Percentiles rank a stretch among this genome's conserved stretches.
Conservation (phyloP, 306 rosid species). For the Quillaja saponaria region DNA sequence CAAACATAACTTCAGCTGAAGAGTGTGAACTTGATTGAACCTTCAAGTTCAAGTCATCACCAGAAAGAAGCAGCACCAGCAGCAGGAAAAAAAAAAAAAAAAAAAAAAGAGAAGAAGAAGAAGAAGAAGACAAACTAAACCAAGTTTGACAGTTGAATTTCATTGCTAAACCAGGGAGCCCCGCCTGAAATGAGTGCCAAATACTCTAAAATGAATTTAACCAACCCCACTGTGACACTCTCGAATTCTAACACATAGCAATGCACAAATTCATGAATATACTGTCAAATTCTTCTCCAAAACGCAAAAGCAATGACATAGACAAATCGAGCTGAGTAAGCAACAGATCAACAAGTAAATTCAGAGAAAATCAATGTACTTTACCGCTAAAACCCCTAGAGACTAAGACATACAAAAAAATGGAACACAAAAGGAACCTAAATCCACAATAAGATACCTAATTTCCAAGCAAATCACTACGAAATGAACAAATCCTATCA, state of each 20-base stretch:
- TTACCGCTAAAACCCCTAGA: constrained; percentile 59
- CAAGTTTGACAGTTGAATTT: constrained; percentile 18
- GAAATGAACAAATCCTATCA: constrained; percentile 45
- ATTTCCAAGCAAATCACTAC: constrained; percentile 38
- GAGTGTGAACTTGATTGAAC: constrained; percentile 18
- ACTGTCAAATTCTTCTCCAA: constrained; percentile 31
- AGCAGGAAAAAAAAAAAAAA: no score
- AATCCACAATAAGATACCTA: constrained; percentile 53
- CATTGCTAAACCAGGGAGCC: constrained; percentile 21
- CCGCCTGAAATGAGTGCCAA: constrained; percentile 31
- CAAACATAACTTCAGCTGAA: constrained; percentile 10
- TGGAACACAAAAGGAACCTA: constrained; percentile 36
- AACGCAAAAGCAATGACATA: constrained; percentile 32
- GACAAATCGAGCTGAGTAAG: constrained; percentile 34
- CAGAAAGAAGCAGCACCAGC: no score
- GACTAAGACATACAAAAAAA: constrained; percentile 45
- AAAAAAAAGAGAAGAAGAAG: background rate
- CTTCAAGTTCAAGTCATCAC: constrained; percentile 31
- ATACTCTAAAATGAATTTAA: constrained; percentile 39
- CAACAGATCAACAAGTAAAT: constrained; percentile 67
- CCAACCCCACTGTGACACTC: constrained; percentile 31
- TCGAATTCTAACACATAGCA: constrained; percentile 33
- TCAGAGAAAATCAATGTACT: constrained; percentile 34
- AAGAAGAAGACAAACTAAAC: background rate
- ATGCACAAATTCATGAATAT: constrained; percentile 33